Evolutionary conservation across 2,329 filamentous ascomycete genomes (phyloP), one percentile per base, ranked within the genome.

Genomic region (Xenosphaeropsis pyriputrescens): DNA sequence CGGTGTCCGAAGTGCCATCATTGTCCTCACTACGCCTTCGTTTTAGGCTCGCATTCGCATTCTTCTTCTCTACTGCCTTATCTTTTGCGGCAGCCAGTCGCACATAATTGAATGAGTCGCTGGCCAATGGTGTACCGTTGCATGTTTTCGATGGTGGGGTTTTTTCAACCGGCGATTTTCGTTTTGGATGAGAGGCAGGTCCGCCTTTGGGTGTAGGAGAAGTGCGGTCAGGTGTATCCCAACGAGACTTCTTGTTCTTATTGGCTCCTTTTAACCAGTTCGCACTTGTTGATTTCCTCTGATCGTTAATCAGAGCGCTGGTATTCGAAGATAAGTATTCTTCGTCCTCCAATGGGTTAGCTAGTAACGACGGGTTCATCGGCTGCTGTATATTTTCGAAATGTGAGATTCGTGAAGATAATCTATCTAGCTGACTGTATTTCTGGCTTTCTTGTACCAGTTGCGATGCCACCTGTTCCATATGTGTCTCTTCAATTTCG

Each of bases 261-360:
- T 50, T 46, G 5, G 50, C 48, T 12, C 49, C 50, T 36, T 50
- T 55, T 13, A 56, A 41, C 53, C 53, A 56, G 32, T 45, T 30
- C 17, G 39, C 30, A 39, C 53, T 42, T 12, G 36, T 36, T 13
- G 40, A 22, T 34, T 47, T 41, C 36, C 51, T 53, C 17, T 30
- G 43, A 11, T 39, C 36, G 18, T 35, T 41, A 9, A 19, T 19
- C 7, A 26, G 22, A 11, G 4, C 22, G 22, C 12, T 26, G 8
- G 22, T 26, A 26, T 26, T 26, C 8, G 22, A 26, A 9, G 22
- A 26, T 26, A 26, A 26, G 30, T 29, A 30, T n/a, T 16, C n/a
- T 37, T 16, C 12, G 17, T 13, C 14, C n/a, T 31, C 26, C 9
- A 18, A n/a, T 14, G 13, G 14, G 12, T 11, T 14, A 14, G 18